Base-by-base conservation (phyloP, 176 grass and related monocot species). In the Avena atlantica region DNA sequence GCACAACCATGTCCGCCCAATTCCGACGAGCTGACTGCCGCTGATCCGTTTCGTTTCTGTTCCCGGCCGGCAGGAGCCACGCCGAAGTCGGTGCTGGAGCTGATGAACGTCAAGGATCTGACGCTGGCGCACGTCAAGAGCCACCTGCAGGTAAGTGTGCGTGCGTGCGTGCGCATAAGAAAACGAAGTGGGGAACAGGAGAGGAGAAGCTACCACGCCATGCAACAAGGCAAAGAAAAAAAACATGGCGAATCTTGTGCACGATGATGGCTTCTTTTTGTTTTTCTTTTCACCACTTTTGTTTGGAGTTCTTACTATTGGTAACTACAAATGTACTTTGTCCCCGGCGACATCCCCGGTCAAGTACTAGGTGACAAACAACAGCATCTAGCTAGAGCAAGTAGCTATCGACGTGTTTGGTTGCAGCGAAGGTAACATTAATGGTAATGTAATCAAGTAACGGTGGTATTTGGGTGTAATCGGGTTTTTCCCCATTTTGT, bases 51-150 rank as follows among this genome's bases (percentile, higher is more conserved):
- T 59, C 29, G 44, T 55, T 19, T 59, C 76, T 80, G 44, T 19
- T 64, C 45, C 74, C 57, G 29, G 29, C 29, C 31, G 67, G 49
- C 86, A 99, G 97, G 97, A 94, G 97, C 97, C 44, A 99, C 97
- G 50, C 97, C 97, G 48, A 99, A 99, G 91, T 99, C 93, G 64
- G 97, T 99, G 68, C 80, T 99, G 88, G 93, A 99, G 84, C 88
- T 99, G 87, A 99, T 99, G 97, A 99, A 99, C 89, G 94, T 99
- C 73, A 96, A 93, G 94, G 97, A 93, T 80, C 89, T 99, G 61
- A 99, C 93, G 27, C 88, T 99, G 50, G 97, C 97, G 17, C 97
- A 99, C 89, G 94, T 99, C 65, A 99, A 99, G 93, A 99, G 97
- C 83, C 97, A 98, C 85, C 96, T 98, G 12, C 96, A 98, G 96